phyloP scores from a whole-genome alignment of 2,329 filamentous ascomycete species.

The Hirsutella rhossiliensis region DNA sequence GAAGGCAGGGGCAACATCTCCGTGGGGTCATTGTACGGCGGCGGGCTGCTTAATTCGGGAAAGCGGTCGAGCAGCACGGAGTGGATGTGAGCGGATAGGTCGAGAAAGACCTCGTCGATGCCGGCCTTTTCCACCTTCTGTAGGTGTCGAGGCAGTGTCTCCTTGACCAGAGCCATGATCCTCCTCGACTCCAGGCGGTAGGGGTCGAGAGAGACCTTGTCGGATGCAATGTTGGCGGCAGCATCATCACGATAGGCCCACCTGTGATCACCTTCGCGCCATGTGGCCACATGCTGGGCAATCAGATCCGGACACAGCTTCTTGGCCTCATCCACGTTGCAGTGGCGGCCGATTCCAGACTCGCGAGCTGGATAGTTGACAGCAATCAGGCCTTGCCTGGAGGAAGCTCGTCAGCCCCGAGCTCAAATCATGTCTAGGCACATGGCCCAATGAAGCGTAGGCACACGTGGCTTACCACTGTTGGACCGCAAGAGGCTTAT shows the following conservation, averaged over 20 bases:
- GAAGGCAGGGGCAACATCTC: slow-evolving; percentile 61
- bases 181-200: slow-evolving; percentile 76
- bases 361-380: slow-evolving; percentile 87
- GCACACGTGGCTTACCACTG: slow-evolving; percentile 54
- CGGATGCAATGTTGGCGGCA: slow-evolving; percentile 64
- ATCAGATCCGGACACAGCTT: slow-evolving; percentile 78
- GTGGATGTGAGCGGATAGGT: slow-evolving; percentile 78
- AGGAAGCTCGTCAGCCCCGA: not conserved
- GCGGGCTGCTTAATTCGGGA: slow-evolving; percentile 51
- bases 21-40: slow-evolving; percentile 62
- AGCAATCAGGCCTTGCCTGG: slow-evolving; percentile 80
- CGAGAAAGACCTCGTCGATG: slow-evolving; percentile 91
- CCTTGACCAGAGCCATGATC: slow-evolving; percentile 71
- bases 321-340: slow-evolving; percentile 68
- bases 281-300: slow-evolving; percentile 87
- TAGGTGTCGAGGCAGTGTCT: slow-evolving; percentile 48
- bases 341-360: slow-evolving; percentile 69
- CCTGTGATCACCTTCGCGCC: slow-evolving; percentile 79
- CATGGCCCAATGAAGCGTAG: not conserved
- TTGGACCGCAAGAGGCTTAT: slow-evolving; percentile 79
- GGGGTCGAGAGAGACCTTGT: slow-evolving; percentile 90
- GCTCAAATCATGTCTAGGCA: too few relatives aligned
- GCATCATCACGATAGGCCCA: slow-evolving; percentile 88
- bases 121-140: slow-evolving; percentile 85
- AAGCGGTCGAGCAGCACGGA: slow-evolving; percentile 62